Evolutionary conservation across 768 basidiomycete genomes (phyloP).

Genomic region (Phaffia australis): DNA sequence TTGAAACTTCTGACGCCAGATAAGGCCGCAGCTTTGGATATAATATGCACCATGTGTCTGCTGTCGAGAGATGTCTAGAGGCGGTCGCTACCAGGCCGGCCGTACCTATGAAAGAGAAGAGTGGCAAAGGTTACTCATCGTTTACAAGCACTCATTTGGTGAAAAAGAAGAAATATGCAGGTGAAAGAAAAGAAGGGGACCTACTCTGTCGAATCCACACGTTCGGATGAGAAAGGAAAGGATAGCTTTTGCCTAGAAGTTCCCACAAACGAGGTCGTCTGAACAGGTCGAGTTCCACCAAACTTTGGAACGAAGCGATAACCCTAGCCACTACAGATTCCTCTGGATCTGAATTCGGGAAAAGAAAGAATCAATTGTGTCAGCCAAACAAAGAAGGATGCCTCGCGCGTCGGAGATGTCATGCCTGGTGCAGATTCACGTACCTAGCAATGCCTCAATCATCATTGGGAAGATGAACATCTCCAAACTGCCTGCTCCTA

Average conservation of each 20-base stretch:
- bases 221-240: conserved; percentile 91
- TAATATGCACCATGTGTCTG: conserved; percentile 93
- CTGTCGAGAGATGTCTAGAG: conserved; percentile 64
- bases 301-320: conserved; percentile 69
- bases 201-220: conserved; percentile 84
- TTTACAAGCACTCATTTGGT: not conserved
- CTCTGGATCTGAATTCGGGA: conserved; percentile 60
- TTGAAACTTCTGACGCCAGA: conserved; percentile 66
- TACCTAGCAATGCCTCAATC: conserved; percentile 88
- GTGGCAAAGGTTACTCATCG: not conserved
- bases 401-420: not conserved
- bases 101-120: conserved; percentile 48
- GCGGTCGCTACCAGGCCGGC: conserved; percentile 79
- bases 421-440: conserved; percentile 26
- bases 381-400: not conserved
- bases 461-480: conserved; percentile 95
- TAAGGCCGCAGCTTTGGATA: conserved; percentile 83
- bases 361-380: not conserved
- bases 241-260: conserved; percentile 72
- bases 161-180: not conserved
- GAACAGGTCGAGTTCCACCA: conserved; percentile 81
- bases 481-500: conserved; percentile 79
- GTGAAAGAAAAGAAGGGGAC: conserved; percentile 1
- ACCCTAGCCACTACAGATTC: conserved; percentile 89
- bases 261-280: conserved; percentile 88